Percentiles rank a stretch among this genome's conserved stretches.
phyloP scores from a whole-genome alignment of 495 filamentous ascomycete species.

The Hypoxylon cercidicola region DNA sequence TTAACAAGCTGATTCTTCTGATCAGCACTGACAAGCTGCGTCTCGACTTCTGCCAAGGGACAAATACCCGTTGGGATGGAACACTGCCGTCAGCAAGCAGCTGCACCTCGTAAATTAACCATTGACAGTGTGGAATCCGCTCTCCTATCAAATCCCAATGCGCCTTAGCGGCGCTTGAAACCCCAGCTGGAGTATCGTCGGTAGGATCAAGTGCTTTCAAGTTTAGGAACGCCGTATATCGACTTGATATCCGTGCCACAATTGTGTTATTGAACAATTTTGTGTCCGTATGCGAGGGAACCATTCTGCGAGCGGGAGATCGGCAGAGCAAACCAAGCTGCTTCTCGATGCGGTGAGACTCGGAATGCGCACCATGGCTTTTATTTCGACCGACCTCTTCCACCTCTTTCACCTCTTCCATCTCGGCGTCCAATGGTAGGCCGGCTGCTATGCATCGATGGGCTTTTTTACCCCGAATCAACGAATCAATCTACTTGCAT shows the following conservation, averaged over 20 bases:
- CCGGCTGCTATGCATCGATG: conserved; percentile 29
- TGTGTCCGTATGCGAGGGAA: conserved; percentile 19
- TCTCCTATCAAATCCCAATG: conserved; percentile 30
- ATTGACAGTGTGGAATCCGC: conserved; percentile 35
- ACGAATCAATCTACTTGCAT: conserved; percentile 35
- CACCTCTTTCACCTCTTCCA: conserved; percentile 24
- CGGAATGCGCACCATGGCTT: conserved; percentile 28
- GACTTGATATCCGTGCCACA: conserved; percentile 20
- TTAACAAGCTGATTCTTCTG: conserved; percentile 17
- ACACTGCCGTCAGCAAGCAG: conserved; percentile 39
- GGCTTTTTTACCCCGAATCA: conserved; percentile 26
- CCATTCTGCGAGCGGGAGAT: conserved; percentile 38
- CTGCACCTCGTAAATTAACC: conserved; percentile 43
- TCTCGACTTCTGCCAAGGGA: conserved; percentile 22
- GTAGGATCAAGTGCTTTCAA: conserved; percentile 13
- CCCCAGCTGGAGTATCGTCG: conserved; percentile 18
- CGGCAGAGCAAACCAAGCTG: conserved; percentile 33
- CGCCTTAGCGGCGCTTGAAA: conserved; percentile 23
- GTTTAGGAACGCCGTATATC: conserved; percentile 24
- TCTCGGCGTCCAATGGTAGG: conserved; percentile 32
- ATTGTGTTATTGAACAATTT: conserved; percentile 5
- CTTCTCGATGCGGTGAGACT: conserved; percentile 33
- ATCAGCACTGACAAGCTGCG: conserved; percentile 17
- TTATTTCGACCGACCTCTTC: conserved; percentile 24
- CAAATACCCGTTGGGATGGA: conserved; percentile 34